Evolutionary conservation across 2,329 filamentous ascomycete genomes (phyloP), one percentile per base, ranked within the genome.

Genomic region (Aspergillus fischeri): DNA sequence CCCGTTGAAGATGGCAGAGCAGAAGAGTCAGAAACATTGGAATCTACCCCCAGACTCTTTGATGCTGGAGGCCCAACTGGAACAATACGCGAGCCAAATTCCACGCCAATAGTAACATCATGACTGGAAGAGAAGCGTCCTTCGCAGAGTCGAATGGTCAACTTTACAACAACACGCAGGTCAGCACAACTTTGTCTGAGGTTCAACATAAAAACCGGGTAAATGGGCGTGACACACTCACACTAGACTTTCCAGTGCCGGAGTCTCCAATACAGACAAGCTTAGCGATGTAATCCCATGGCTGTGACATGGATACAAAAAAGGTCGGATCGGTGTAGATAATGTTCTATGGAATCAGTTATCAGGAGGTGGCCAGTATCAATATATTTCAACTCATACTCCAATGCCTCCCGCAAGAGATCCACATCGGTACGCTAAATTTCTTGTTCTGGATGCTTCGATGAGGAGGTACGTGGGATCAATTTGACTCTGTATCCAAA

Each of bases 231-330:
- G 49, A 49, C 29, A 28, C 27, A 72, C 79, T 63, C 76, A 85
- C 83, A 73, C 83, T 86, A 56, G 91, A 96, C 81, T 99, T 99
- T 70, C 94, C 94, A 72, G 91, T 96, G 73, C 92, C 94, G 49
- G 90, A 94, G 80, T 97, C 94, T 75, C 94, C 94, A 70, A 99
- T 92, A 79, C 91, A 96, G 72, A 97, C 93, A 68, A 99, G 90
- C 78, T 99, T 99, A 75, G 93, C 92, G 73, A 97, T 99, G 81
- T 95, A 97, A 80, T 97, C 92, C 93, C 93, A 97, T 76, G 91
- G 88, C 68, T 75, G 73, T 72, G 74, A 77, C 75, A 77, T 77
- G 69, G 70, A 71, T 70, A 71, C 66, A 60, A 56, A 52, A 57
- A 51, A 52, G 57, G 45, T 48, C 14, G 38, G 42, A 45, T 57